Conservation (phyloP, 139 green algal genomes). For the Dunaliella sp. region DNA sequence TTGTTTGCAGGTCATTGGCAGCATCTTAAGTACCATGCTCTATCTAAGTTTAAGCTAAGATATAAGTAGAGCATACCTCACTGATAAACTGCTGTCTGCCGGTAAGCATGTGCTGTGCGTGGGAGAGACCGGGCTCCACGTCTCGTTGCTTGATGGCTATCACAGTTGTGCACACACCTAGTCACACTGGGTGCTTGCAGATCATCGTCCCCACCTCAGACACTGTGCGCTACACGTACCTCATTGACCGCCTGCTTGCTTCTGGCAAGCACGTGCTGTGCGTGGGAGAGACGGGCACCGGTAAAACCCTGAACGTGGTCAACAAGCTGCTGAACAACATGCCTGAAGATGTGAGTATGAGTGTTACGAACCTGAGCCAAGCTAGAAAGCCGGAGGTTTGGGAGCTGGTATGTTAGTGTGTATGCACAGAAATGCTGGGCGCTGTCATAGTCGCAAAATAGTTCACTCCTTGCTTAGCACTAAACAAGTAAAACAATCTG, state of each 20-base stretch:
- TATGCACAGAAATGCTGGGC: no score
- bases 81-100: constrained; percentile 55
- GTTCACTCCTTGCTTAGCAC: no score
- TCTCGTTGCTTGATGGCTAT: no score
- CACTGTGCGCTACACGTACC: constrained; percentile 74
- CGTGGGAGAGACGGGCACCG: constrained; percentile 83
- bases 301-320: constrained; percentile 74
- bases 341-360: constrained; percentile 16
- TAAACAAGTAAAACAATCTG: no score
- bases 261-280: constrained; percentile 66
- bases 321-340: constrained; percentile 74
- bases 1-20: constrained; percentile 75
- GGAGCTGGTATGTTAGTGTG: no score
- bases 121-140: constrained; percentile 82
- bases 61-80: constrained; percentile 70
- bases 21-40: constrained; percentile 69
- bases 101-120: constrained; percentile 74
- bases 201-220: constrained; percentile 81
- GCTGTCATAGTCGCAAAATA: no score
- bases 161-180: no score
- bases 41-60: no score
- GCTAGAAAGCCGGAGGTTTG: no score
- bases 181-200: no score
- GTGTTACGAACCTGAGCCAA: no score
- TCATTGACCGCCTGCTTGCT: constrained; percentile 62